phyloP scores from a whole-genome alignment of 2,329 filamentous ascomycete species.

The Chrysoporthe austroafricana region DNA sequence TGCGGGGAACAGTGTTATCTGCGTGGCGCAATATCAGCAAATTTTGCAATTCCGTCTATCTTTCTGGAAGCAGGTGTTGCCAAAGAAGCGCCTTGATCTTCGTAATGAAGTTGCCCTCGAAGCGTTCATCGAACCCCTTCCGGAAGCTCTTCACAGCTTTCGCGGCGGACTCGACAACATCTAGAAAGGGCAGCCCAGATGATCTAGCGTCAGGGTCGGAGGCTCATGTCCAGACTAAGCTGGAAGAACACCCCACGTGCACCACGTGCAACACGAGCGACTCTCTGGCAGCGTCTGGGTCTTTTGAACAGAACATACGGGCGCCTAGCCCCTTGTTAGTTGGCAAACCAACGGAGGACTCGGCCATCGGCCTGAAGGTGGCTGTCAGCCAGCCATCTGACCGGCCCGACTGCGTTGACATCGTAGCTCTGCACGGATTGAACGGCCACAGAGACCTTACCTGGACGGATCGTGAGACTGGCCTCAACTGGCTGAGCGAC shows the following conservation, averaged over 20 bases:
- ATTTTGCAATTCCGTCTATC: background rate
- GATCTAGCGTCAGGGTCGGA: background rate
- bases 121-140: background rate
- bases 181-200: background rate
- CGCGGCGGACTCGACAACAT: background rate
- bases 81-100: background rate
- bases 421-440: background rate
- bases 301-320: background rate
- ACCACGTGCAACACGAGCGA: background rate
- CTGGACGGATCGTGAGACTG: background rate
- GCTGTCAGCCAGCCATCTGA: background rate
- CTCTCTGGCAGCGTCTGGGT: background rate
- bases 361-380: background rate
- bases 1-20: too few species aligned
- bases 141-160: background rate
- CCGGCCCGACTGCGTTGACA: background rate
- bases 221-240: background rate
- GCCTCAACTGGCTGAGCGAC: constrained; percentile 4
- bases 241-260: background rate
- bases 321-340: background rate
- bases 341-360: background rate
- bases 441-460: background rate
- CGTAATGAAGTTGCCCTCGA: background rate
- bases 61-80: background rate
- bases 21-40: background rate